Evolutionary conservation across 805 yeast species (phyloP).

Genomic region (Nakazawaea ishiwadae): DNA sequence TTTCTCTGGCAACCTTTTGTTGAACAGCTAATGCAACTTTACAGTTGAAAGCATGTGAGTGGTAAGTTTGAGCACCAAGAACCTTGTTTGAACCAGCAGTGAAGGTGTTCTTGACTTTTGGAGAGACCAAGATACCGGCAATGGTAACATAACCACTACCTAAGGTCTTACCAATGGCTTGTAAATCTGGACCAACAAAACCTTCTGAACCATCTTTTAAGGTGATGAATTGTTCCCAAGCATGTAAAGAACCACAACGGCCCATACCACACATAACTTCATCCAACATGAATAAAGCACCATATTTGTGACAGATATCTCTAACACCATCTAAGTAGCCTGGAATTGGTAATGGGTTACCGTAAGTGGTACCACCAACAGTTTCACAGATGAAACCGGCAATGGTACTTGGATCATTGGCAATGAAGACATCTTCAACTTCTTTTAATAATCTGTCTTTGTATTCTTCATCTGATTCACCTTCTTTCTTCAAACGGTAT

Average conservation of each 20-base stretch:
- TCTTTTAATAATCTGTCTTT: constrained; percentile 30
- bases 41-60: constrained; percentile 43
- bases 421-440: constrained; percentile 33
- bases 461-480: constrained; percentile 35
- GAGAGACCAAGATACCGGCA: constrained; percentile 42
- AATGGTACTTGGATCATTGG: constrained; percentile 36
- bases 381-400: constrained; percentile 40
- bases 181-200: constrained; percentile 39
- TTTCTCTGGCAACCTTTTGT: constrained; percentile 32
- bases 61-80: constrained; percentile 48
- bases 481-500: constrained; percentile 27
- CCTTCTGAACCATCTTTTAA: constrained; percentile 18
- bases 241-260: constrained; percentile 42
- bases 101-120: constrained; percentile 34
- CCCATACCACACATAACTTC: constrained; percentile 58
- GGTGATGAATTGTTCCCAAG: constrained; percentile 39
- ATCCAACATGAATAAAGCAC: constrained; percentile 41
- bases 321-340: constrained; percentile 42
- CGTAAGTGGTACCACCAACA: constrained; percentile 41
- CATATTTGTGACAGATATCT: constrained; percentile 45
- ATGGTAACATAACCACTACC: constrained; percentile 48
- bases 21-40: constrained; percentile 43
- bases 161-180: constrained; percentile 46
- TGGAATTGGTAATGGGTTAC: constrained; percentile 37
- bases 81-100: constrained; percentile 35